Evolutionary conservation across 2,329 filamentous ascomycete genomes (phyloP).

Genomic region (Hymenoscyphus fructigenus): DNA sequence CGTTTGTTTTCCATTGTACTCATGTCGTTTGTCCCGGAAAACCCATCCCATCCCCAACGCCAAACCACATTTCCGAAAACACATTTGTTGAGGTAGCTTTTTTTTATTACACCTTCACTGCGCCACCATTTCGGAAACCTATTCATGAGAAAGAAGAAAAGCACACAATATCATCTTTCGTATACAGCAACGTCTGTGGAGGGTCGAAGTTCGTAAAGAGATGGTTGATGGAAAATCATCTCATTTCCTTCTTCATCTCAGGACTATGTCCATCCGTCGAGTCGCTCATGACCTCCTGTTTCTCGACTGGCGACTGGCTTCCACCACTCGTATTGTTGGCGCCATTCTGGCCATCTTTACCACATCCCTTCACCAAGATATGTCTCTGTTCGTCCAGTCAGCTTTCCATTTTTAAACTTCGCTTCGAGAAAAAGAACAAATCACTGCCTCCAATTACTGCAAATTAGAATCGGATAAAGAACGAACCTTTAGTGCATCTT

Average conservation of each 20-base stretch:
- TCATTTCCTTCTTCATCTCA: slow-evolving; percentile 27
- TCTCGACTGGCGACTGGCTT: slow-evolving; percentile 34
- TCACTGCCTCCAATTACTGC: slow-evolving; percentile 19
- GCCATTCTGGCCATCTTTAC: slow-evolving; percentile 42
- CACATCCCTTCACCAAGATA: slow-evolving; percentile 67
- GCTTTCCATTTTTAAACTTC: slow-evolving; percentile 19
- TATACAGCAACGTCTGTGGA: slow-evolving; percentile 13
- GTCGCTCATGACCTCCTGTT: slow-evolving; percentile 35
- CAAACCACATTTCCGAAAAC: not conserved
- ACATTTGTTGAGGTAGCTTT: not conserved
- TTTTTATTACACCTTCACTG: slow-evolving; percentile 18
- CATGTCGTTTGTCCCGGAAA: not conserved
- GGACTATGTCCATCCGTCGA: slow-evolving; percentile 30
- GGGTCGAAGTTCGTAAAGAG: not conserved
- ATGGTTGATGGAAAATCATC: not conserved
- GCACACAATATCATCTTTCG: slow-evolving; percentile 11
- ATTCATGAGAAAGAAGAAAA: slow-evolving; percentile 3
- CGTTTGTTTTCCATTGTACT: not conserved
- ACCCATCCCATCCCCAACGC: not conserved
- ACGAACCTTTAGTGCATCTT: slow-evolving; percentile 92
- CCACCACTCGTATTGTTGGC: slow-evolving; percentile 24
- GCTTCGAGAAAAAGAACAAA: not conserved
- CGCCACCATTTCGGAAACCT: slow-evolving; percentile 19
- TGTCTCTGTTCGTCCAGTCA: slow-evolving; percentile 52
- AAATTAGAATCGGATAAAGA: slow-evolving; percentile 23